Percentiles rank a stretch among this genome's conserved stretches.
These are phyloP conservation scores for Candida easanensis DNA, from an alignment of 805 yeast genomes.

Conservation along the genomic window DNA sequence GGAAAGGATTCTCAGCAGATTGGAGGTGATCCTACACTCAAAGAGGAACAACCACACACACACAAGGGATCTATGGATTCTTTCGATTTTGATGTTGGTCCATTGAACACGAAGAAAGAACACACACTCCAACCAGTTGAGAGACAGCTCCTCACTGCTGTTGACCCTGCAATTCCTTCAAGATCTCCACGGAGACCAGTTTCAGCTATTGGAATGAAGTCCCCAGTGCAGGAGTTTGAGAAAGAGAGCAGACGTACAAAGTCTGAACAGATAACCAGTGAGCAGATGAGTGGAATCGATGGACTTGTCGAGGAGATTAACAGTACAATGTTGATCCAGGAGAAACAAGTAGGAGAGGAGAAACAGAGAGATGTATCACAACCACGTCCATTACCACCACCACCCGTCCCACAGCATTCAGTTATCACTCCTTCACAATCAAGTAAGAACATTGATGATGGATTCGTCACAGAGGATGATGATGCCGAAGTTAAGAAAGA, in stretches of 20 bases:
- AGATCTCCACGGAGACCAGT: conserved; percentile 30
- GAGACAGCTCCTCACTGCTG: conserved; percentile 11
- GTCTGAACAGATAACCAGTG: conserved; percentile 3
- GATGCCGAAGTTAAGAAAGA: conserved; percentile 2
- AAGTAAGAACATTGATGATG: conserved; percentile 19
- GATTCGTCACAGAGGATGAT: conserved; percentile 28
- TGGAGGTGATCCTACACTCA: background rate
- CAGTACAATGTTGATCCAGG: background rate
- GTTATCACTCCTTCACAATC: conserved; percentile 10
- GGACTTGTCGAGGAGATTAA: conserved; percentile 12
- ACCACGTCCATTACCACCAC: conserved; percentile 26
- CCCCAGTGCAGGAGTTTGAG: conserved; percentile 3
- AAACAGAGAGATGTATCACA: conserved; percentile 6
- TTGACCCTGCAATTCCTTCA: conserved; percentile 26
- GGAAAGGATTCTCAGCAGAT: conserved; percentile 12
- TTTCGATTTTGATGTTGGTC: conserved; percentile 23
- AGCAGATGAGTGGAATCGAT: conserved; percentile 10
- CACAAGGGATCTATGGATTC: conserved; percentile 18
- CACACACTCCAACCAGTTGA: conserved; percentile 9
- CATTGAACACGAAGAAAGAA: conserved; percentile 20
- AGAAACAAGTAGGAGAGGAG: background rate
- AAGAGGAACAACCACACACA: conserved; percentile 5
- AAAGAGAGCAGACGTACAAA: conserved; percentile 11
- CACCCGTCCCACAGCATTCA: conserved; percentile 27
- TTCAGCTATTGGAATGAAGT: conserved; percentile 10